Base-by-base conservation (phyloP, 2,329 filamentous ascomycete genomes). In the Cercospora beticola region DNA sequence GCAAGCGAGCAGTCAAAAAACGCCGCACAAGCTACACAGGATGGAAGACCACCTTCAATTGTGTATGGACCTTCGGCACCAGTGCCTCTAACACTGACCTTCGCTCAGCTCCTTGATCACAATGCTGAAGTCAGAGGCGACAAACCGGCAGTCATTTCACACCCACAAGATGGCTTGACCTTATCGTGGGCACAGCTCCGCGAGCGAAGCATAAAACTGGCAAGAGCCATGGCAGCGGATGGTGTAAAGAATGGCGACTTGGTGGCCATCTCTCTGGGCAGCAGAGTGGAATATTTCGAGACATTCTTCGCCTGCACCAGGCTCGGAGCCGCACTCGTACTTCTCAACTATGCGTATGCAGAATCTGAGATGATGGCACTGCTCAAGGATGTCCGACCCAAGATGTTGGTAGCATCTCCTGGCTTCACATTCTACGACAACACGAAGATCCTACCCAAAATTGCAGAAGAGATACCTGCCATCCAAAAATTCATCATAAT, bases 301-400 rank as follows among this genome's bases (percentile, higher is more conserved):
- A 75, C 74, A 1, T 77, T 76, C 68, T 75, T 81, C 8, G 81
- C 75, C 21, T 78, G 75, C 18, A 77, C 76, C 0, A 65, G 69
- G 23, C 65, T 76, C 16, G 74, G 74, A n/a, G 74, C 74, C 43
- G 72, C 75, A 49, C 80, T 92, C 62, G 89, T 92, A 33, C 90
- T 92, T 66, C 81, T 92, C 70, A 92, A 92, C 80, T 92, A 92
- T 79, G 92, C 90, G 0, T 92, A 92, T 75, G 92, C 89, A 1
- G 84, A 88, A 4, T 86, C 86, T 1, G 90, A 92, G 79, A 87
- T 89, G 54, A 83, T 87, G 77, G 89, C 90, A 75, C 88, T 88
- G n/a, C 78, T 92, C 30, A 84, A 86, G 65, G 90, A 90, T 73
- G 87, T 89, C 88, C 88, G 86, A 65, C 91, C 88, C 79, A 90